Percentiles rank a stretch among this genome's conserved stretches.
Conservation (phyloP, 768 basidiomycete genomes). For the Lyophyllum decastes region DNA sequence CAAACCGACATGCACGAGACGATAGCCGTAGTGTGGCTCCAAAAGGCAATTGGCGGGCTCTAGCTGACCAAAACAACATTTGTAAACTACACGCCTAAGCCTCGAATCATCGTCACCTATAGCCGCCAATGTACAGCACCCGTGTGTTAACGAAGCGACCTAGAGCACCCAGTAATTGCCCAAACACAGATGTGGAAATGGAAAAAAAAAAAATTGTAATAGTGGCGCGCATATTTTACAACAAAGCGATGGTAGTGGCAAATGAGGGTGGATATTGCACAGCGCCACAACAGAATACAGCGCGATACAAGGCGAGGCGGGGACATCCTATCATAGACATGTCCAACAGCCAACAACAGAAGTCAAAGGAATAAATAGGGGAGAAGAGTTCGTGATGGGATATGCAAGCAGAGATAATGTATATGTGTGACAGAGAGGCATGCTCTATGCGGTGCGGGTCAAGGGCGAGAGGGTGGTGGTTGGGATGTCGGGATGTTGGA, state of each 20-base stretch:
- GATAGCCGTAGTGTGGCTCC: slow-evolving; percentile 6
- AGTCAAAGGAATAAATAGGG: slow-evolving; percentile 16
- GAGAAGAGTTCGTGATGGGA: slow-evolving; percentile 10
- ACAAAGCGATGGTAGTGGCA: slow-evolving; percentile 4
- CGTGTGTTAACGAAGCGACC: background rate
- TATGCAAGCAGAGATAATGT: slow-evolving; percentile 20
- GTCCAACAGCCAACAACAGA: slow-evolving; percentile 11
- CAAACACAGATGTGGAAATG: background rate
- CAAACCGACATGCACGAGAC: slow-evolving; percentile 12
- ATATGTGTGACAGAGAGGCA: slow-evolving; percentile 2
- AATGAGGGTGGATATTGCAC: slow-evolving; percentile 1
- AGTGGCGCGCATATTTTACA: slow-evolving; percentile 8
- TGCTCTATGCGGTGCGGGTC: slow-evolving; percentile 1
- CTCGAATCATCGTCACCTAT: background rate
- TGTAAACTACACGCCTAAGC: background rate
- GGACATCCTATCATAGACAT: slow-evolving; percentile 1
- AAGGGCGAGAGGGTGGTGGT: background rate
- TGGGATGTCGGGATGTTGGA: background rate
- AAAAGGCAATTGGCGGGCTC: slow-evolving; percentile 15
- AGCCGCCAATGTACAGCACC: background rate
- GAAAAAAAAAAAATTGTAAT: slow-evolving; percentile 5
- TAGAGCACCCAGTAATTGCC: background rate
- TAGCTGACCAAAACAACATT: background rate
- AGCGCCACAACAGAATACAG: background rate
- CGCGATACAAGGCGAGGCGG: background rate